These are phyloP conservation scores for Paramecium pentaurelia DNA, from an alignment of 73 alveolate genomes.

Conservation along the genomic window DNA sequence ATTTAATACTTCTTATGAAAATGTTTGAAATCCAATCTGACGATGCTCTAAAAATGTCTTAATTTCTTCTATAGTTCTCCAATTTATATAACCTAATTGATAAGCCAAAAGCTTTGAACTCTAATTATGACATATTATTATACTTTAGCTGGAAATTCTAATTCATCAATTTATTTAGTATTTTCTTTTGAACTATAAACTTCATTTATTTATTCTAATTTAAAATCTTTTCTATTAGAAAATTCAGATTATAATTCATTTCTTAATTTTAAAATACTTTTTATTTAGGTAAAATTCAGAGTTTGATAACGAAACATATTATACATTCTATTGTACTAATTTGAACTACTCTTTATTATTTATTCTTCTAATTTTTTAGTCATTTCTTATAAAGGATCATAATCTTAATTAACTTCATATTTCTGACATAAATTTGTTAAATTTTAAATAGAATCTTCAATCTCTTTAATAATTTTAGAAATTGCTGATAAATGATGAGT, in stretches of 20 bases:
- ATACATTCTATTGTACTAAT: not conserved
- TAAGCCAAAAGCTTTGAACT: not conserved
- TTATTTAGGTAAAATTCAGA: not conserved
- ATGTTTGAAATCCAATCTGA: not conserved
- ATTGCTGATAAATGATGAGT: not conserved
- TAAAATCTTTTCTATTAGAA: not conserved
- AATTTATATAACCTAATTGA: not conserved
- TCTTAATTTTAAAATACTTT: not conserved
- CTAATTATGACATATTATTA: not conserved
- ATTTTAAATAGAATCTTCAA: not conserved
- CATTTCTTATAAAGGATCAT: not conserved
- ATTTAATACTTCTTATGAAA: not conserved
- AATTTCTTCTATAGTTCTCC: slow-evolving; percentile 11
- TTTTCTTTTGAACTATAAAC: not conserved
- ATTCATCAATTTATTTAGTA: not conserved
- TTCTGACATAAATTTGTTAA: not conserved
- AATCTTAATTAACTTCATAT: not conserved
- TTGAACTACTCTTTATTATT: not conserved
- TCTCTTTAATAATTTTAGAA: not conserved
- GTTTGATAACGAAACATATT: slow-evolving; percentile 3
- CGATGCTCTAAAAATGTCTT: slow-evolving; percentile 19
- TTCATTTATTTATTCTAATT: slow-evolving; percentile 18
- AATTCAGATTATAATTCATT: not conserved
- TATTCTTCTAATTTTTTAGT: not conserved
- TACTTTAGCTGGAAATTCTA: slow-evolving; percentile 30